These are phyloP conservation scores for Fusarium stilboides DNA, from an alignment of 2,329 filamentous ascomycete species.

Conservation along the genomic window DNA sequence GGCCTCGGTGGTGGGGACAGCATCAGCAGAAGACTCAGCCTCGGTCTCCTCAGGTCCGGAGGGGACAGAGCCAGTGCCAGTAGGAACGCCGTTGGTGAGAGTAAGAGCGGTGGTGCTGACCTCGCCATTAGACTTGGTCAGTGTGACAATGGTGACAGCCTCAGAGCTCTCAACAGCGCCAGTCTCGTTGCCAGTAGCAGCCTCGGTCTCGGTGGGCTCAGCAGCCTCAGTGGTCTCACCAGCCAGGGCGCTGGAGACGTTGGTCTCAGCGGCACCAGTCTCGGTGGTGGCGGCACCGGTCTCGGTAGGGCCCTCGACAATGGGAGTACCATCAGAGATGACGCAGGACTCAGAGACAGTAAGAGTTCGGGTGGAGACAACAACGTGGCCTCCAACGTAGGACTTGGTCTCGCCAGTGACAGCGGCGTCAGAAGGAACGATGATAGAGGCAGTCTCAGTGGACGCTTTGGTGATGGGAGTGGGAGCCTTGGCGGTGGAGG, in stretches of 20 bases:
- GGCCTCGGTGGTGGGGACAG: constrained; percentile 8
- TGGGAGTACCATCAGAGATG: constrained; percentile 43
- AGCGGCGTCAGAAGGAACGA: constrained; percentile 48
- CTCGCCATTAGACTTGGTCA: constrained; percentile 21
- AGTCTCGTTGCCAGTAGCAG: not conserved
- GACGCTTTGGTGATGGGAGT: constrained; percentile 40
- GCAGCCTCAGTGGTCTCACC: constrained; percentile 36
- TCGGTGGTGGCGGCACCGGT: constrained; percentile 27
- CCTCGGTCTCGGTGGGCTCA: constrained; percentile 16
- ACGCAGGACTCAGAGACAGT: constrained; percentile 48
- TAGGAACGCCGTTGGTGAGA: constrained; percentile 11
- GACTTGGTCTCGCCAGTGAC: constrained; percentile 32
- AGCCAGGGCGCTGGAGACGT: constrained; percentile 22
- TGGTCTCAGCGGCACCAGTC: constrained; percentile 28
- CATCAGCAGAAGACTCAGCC: not conserved
- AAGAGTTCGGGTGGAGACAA: constrained; percentile 48
- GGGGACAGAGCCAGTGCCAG: constrained; percentile 18
- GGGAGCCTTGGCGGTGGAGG: constrained; percentile 43
- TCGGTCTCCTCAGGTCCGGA: constrained; percentile 6
- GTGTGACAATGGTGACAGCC: constrained; percentile 32
- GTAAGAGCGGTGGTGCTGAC: constrained; percentile 19
- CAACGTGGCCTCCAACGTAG: constrained; percentile 43
- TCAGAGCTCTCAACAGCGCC: constrained; percentile 16
- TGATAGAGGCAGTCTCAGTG: constrained; percentile 46
- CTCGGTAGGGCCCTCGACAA: constrained; percentile 41